These are phyloP conservation scores for Pythium folliculosum DNA, from an alignment of 352 stramenopile genomes.

Conservation along the genomic window DNA sequence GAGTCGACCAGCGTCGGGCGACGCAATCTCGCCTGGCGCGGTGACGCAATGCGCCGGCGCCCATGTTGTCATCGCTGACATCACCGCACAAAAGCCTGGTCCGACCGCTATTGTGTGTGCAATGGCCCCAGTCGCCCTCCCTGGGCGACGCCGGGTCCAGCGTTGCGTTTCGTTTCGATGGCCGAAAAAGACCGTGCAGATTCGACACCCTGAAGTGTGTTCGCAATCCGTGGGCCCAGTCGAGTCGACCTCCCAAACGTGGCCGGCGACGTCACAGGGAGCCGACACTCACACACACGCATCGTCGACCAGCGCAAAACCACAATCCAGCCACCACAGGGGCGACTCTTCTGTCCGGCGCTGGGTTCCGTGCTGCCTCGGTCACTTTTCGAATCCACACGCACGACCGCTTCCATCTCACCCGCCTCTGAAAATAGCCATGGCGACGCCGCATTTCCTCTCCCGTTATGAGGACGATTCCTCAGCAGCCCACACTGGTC, in stretches of 20 bases:
- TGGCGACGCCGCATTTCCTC: neutral
- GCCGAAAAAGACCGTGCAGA: no score
- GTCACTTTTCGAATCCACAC: no score
- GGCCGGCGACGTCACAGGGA: slow-evolving; percentile 16
- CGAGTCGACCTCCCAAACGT: slow-evolving; percentile 5
- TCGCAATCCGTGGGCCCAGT: slow-evolving; percentile 15
- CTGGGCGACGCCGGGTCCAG: slow-evolving; percentile 5
- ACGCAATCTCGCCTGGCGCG: neutral
- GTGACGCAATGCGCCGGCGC: slow-evolving; percentile 8
- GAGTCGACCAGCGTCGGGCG: neutral
- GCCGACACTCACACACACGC: neutral
- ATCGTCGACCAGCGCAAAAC: neutral
- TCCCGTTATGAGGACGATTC: neutral
- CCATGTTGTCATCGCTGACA: slow-evolving; percentile 13
- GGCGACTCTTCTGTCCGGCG: no score
- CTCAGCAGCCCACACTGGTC: neutral
- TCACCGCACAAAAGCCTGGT: no score
- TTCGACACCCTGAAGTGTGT: slow-evolving; percentile 23
- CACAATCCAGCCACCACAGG: neutral
- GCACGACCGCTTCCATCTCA: neutral
- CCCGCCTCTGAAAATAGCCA: neutral
- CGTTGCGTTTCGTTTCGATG: slow-evolving; percentile 24
- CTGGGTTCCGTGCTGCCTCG: no score
- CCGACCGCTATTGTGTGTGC: no score
- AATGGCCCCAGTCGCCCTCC: no score